phyloP scores from a whole-genome alignment of 2,329 filamentous ascomycete genomes.

The Tetracladium maxilliforme region DNA sequence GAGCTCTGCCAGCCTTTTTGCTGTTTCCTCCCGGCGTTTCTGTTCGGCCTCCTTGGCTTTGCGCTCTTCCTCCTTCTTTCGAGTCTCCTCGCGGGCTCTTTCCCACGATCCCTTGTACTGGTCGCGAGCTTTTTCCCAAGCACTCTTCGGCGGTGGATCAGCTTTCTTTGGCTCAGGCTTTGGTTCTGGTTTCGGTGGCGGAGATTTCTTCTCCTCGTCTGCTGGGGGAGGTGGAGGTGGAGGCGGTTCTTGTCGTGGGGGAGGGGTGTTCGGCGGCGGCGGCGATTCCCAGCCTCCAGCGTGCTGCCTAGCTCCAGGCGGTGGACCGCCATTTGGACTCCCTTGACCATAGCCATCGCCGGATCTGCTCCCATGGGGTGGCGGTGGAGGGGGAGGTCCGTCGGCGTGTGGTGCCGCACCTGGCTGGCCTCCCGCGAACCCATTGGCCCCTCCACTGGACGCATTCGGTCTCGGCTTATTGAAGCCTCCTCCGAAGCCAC shows the following conservation, averaged over 20 bases:
- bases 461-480: not conserved
- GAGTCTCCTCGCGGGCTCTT: constrained; percentile 49
- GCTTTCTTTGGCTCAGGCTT: too few relatives aligned
- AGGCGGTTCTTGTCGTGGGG: constrained; percentile 7
- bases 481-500: constrained; percentile 12
- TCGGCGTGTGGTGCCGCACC: too few relatives aligned
- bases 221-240: constrained; percentile 9
- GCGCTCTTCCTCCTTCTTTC: constrained; percentile 47
- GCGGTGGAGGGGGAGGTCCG: too few relatives aligned
- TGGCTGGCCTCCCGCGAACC: too few relatives aligned
- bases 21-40: constrained; percentile 40
- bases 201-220: too few relatives aligned
- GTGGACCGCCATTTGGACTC: too few relatives aligned
- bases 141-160: too few relatives aligned
- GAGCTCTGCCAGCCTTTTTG: constrained; percentile 34
- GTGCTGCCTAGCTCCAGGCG: too few relatives aligned
- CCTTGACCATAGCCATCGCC: too few relatives aligned
- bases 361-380: too few relatives aligned
- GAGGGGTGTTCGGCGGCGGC: constrained; percentile 2
- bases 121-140: constrained; percentile 59
- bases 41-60: constrained; percentile 45
- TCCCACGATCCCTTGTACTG: constrained; percentile 51
- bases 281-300: too few relatives aligned
- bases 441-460: constrained; percentile 9
- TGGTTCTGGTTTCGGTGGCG: constrained; percentile 2